Base-by-base conservation (phyloP, 345 rosid genomes). In the Atalantia buxifolia region DNA sequence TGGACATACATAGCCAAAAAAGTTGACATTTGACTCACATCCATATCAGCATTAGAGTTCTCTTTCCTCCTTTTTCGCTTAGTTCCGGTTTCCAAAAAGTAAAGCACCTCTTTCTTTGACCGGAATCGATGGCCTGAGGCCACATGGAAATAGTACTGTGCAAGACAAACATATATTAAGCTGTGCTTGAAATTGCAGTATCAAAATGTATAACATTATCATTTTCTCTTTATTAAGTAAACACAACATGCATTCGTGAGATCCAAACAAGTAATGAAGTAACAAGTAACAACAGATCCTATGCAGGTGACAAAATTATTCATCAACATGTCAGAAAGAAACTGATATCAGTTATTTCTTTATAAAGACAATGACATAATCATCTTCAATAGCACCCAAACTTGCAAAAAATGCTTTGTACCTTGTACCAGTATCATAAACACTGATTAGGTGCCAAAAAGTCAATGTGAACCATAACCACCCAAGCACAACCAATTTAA, bases 81-180 rank as follows among this genome's bases (percentile, higher is more conserved):
- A 4, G 77, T 76, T 77, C 90, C 92, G 5, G 82, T 83, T 76
- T 87, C 86, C 81, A 89, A 75, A 77, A 78, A 89, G 74, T 75
- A 36, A 48, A 76, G 89, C 45, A 86, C 90, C 60, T 89, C 92
- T 69, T 77, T 81, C 86, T 83, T 89, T 9, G 90, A 87, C 72
- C 92, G 82, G 78, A 87, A 89, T 53, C 79, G 69, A 21, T 75
- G 83, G 27, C 81, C 74, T 9, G 87, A 67, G 30, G 61, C 71
- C 50, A 88, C 83, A 55, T 89, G 86, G 1, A 78, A 30, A 76
- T 87, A 87, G 68, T 87, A 86, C 92, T 87, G 86, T 83, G 83
- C 56, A 55, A 74, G 56, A 56, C 9, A 56, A 57, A 56, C 19
- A 66, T 1, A 31, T 25, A 14, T 71, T 69, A 25, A 35, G 35